Base-by-base conservation (phyloP, 106 monocot genomes). In the Posidonia australis region DNA sequence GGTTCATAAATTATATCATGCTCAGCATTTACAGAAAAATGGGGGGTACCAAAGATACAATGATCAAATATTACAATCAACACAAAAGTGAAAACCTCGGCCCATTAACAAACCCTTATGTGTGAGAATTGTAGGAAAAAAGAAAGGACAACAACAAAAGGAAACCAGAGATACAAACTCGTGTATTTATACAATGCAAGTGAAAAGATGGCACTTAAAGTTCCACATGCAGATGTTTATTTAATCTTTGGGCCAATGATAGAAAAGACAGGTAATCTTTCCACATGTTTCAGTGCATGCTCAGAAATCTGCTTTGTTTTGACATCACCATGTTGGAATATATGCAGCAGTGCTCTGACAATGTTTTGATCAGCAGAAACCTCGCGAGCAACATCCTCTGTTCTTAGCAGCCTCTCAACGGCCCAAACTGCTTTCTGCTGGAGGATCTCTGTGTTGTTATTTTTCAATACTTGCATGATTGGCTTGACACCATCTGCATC, bases 231-330 rank as follows among this genome's bases (percentile, higher is more conserved):
- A 57, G 24, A 28, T 5, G 13, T 41, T 29, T 41, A 27, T 31
- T 60, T 31, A 31, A 0, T 16, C 23, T 60, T 60, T 23, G 73
- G 74, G 76, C 77, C 86, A 62, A 90, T 82, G 10, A 77, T 86
- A n/a, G 94, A 94, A 63, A 94, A 94, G 30, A 77, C 86, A 1
- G 94, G 94, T 60, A 94, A 67, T 71, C 69, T 94, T 46, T 90
- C 83, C 0, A 94, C 69, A 68, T 87, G 86, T 64, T 84, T 84
- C 48, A 96, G 46, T 51, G 94, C 94, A 20, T 64, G 69, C 72
- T 96, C 84, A 13, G 84, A 90, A 30, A 83, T 79, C 68, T 88
- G 88, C 62, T 76, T 83, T 28, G 88, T 88, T 54, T 69, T 66
- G 41, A 80, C 76, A 62, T 90, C 90, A 5, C 80, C 82, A 49